Base-by-base conservation (phyloP, 805 yeast species). In the Blastobotrys parvus region DNA sequence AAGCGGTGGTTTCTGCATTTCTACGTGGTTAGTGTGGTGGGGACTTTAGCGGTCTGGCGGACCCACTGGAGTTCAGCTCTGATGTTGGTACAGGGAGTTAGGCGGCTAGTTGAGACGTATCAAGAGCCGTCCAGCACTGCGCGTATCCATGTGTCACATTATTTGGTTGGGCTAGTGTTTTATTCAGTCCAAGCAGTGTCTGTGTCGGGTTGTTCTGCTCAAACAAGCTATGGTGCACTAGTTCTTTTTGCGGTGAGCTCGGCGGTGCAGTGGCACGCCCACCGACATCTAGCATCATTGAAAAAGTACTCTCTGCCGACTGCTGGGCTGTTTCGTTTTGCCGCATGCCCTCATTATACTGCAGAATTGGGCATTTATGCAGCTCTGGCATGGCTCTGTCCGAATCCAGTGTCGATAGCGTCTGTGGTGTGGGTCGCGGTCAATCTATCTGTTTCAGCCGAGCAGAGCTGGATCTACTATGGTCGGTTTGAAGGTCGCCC, bases 331-430 rank as follows among this genome's bases (percentile, higher is more conserved):
- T 72, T 75, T 52, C 52, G 52, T 20, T 52, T 50, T 13, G 65
- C 69, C 2, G 64, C 76, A 3, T 75, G 80, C 48, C 81, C 87
- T 0, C 88, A 81, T 57, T 81, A 80, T 50, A 60, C 74, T 5
- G 77, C 76, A 50, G 89, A 81, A 54, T 59, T 77, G 4, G 35
- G 65, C 20, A 64, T 80, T 13, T 81, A 81, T 49, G 22, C 64
- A 0, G 46, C 65, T 0, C 29, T 61, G 0, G 46, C 46, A 17
- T 7, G 46, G 4, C 35, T 56, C 8, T 41, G 52, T 3, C 49
- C 55, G 6, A 39, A 27, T 10, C 25, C 42, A 10, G 50, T 54
- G 3, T 41, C 48, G 6, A 35, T 49, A 40, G 38, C 46, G 6
- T 46, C 59, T 5, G 33, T 53, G 2, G 38, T 52, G 15, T 64